Evolutionary conservation across 805 yeast genomes (phyloP), one percentile per base, ranked within the genome.

Genomic region (Pichia kluyveri): DNA sequence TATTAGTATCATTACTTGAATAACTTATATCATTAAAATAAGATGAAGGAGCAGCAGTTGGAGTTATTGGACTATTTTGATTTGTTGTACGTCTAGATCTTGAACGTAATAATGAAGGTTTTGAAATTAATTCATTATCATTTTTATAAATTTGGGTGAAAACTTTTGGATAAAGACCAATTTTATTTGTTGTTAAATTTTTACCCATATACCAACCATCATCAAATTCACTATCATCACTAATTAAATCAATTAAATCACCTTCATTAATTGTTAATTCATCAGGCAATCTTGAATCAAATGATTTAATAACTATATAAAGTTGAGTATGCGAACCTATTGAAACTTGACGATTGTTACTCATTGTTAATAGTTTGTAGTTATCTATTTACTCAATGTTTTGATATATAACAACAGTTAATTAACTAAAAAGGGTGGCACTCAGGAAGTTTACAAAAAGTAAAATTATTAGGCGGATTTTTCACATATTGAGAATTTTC

Each of bases 161-260:
- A 4, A 88, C 80, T 55, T 85, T 86, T 14, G 99, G 99, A 60
- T 89, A 93, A 40, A 91, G 69, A 0, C 99, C 99, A 12, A 87
- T 91, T 46, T 77, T 75, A 46, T 79, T 77, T 0, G 91, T 81
- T 44, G 76, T 60, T 44, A 87, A 60, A 56, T 90, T 90, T 51
- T 79, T 81, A 4, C 96, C 96, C 75, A 86, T 84, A 61, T 83
- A 93, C 99, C 99, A 93, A 17, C 98, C 97, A 65, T 93, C 98
- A 57, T 86, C 85, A 65, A 85, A 93, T 60, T 87, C 96, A 52
- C 83, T 77, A 66, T 93, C 99, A 65, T 89, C 96, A 41, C 95
- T 87, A 23, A 93, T 78, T 8, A 93, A 87, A 62, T 88, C 95
- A 49, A 93, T 74, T 51, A 79, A 81, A 61, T 93, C 97, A 28